phyloP scores from a whole-genome alignment of 2,329 filamentous ascomycete species.

The Chaetomiaceae sp. region DNA sequence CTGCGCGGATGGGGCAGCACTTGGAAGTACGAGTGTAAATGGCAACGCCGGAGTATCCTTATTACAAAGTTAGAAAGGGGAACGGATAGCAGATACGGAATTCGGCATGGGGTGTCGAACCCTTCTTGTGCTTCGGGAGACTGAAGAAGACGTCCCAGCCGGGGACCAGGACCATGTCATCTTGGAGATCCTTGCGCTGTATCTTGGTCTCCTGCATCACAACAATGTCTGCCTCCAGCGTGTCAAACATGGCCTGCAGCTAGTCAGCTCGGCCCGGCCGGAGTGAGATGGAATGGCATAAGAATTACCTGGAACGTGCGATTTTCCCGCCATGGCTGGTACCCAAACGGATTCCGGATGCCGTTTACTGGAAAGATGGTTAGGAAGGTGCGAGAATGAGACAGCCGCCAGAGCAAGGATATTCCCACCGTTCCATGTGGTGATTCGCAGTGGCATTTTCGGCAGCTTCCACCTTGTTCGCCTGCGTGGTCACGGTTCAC shows the following conservation, averaged over 20 bases:
- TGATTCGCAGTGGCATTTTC: constrained; percentile 71
- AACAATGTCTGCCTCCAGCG: constrained; percentile 85
- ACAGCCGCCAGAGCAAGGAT: not conserved
- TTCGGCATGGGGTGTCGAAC: constrained; percentile 38
- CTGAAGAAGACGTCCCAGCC: constrained; percentile 98
- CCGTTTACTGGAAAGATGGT: constrained; percentile 61
- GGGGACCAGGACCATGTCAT: constrained; percentile 92
- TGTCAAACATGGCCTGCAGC: constrained; percentile 81
- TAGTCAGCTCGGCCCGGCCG: not conserved
- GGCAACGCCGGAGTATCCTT: constrained; percentile 91
- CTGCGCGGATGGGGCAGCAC: constrained; percentile 81
- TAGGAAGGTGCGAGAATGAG: not conserved
- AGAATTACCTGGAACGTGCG: constrained; percentile 59
- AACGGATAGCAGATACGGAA: not conserved
- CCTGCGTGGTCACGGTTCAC: no score
- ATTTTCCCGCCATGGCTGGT: constrained; percentile 73
- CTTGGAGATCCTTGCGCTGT: constrained; percentile 81
- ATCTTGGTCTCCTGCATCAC: constrained; percentile 97
- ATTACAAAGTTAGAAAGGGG: not conserved
- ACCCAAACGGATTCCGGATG: constrained; percentile 79
- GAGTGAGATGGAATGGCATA: constrained; percentile 1
- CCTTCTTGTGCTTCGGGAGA: constrained; percentile 89
- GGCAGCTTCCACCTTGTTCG: not conserved
- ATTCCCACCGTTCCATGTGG: constrained; percentile 73
- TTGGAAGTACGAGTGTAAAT: constrained; percentile 88